Percentiles rank a stretch among this genome's conserved stretches.
Evolutionary conservation across 106 monocot species (phyloP).

Genomic region (Vanilla planifolia): DNA sequence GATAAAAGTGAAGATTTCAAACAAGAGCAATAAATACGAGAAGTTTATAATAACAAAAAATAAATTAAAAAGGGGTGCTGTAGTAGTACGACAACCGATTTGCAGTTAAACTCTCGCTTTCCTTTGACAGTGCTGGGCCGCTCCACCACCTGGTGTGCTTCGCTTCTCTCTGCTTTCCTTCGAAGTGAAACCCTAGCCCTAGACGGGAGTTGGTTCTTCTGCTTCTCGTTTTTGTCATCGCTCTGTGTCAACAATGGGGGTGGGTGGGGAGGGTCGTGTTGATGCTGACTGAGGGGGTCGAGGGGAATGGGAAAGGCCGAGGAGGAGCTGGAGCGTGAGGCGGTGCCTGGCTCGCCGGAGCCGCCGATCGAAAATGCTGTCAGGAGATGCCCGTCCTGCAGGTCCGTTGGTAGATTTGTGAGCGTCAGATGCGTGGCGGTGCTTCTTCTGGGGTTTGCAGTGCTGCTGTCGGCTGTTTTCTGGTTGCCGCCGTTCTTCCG

Average conservation of each 20-base stretch:
- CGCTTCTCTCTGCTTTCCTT: conserved; percentile 2
- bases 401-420: conserved; percentile 26
- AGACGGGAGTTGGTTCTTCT: background rate
- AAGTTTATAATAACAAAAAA: too few relatives aligned
- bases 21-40: too few relatives aligned
- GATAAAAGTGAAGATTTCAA: too few relatives aligned
- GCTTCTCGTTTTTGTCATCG: background rate
- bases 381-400: conserved; percentile 25
- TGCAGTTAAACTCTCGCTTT: too few relatives aligned
- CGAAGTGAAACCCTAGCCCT: conserved; percentile 21
- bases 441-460: conserved; percentile 44
- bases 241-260: conserved; percentile 2
- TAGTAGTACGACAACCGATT: too few relatives aligned
- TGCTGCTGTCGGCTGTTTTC: conserved; percentile 59
- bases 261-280: background rate
- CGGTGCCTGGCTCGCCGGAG: background rate
- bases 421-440: conserved; percentile 31
- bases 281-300: conserved; percentile 11
- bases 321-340: conserved; percentile 19
- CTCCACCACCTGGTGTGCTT: background rate
- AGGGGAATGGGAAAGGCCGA: conserved; percentile 51
- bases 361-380: conserved; percentile 7
- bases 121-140: too few relatives aligned
- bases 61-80: too few relatives aligned
- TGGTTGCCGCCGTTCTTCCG: conserved; percentile 61